Base-by-base conservation (phyloP, 106 monocot genomes). In the Vanilla planifolia region DNA sequence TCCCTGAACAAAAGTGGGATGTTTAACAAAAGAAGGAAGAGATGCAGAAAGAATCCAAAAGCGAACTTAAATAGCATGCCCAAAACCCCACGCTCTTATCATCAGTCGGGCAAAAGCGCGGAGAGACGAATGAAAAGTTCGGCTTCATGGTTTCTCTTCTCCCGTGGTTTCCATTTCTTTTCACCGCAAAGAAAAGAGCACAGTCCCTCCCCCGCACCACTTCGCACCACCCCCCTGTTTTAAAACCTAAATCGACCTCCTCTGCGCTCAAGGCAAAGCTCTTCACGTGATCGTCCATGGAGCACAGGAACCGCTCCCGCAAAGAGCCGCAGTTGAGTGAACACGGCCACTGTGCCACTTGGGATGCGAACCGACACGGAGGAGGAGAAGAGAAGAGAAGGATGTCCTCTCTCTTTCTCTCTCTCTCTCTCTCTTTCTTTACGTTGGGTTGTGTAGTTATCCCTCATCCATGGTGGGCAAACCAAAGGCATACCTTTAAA, bases 231-330 rank as follows among this genome's bases (percentile, higher is more conserved):
- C 15, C 29, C 27, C 50, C 51, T 25, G 26, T 27, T 51, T 51
- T 51, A 15, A 30, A 16, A 53, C 1, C 27, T n/a, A 30, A 6
- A 15, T 30, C n/a, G 13, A 29, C 3, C 53, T 28, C 30, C 26
- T 53, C 32, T n/a, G 28, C 20, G 11, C 9, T 21, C 17, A 20
- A 33, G 17, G 35, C 33, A 35, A 3, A 5, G 7, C 11, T 33
- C 57, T 35, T 35, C 57, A 57, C 57, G 57, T 57, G 57, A 57
- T 57, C 30, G 30, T 14, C 53, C 53, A 32, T 55, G 53, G 30
- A 32, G 16, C n/a, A n/a, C n/a, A n/a, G n/a, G n/a, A n/a, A n/a
- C n/a, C n/a, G 37, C n/a, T n/a, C n/a, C n/a, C n/a, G n/a, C n/a
- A n/a, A n/a, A n/a, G n/a, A n/a, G n/a, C n/a, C n/a, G n/a, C n/a